These are phyloP conservation scores for Phytophthora pistaciae DNA, from an alignment of 352 stramenopile genomes.

Conservation along the genomic window DNA sequence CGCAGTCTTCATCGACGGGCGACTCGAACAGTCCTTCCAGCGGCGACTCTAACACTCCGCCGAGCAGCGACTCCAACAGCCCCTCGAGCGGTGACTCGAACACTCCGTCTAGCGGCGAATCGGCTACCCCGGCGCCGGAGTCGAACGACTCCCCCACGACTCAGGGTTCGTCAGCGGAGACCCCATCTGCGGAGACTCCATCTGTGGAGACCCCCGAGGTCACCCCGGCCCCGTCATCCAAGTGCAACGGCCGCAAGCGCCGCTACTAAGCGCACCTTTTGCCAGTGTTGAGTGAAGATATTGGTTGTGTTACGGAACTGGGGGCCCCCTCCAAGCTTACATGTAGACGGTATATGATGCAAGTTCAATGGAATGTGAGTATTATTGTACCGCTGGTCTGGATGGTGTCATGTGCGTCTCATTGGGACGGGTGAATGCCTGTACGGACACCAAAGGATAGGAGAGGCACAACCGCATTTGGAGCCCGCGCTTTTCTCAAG, in stretches of 20 bases:
- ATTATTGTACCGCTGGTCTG: conserved; percentile 1
- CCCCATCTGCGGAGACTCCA: conserved; percentile 24
- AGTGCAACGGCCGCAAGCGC: conserved; percentile 34
- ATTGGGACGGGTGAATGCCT: neutral
- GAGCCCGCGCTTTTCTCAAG: no score
- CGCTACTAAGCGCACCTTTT: conserved; percentile 24
- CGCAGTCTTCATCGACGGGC: conserved; percentile 15
- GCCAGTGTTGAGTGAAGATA: conserved; percentile 29
- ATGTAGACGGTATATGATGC: conserved; percentile 29
- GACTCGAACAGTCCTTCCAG: conserved; percentile 24
- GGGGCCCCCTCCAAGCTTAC: no score
- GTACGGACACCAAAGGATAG: neutral
- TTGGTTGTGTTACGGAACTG: no score
- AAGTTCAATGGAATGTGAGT: conserved; percentile 38
- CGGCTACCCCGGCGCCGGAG: conserved; percentile 10
- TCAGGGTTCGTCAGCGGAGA: conserved; percentile 17
- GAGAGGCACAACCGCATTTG: no score
- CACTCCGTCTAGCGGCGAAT: conserved; percentile 13
- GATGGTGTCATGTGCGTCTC: neutral
- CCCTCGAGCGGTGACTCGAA: conserved; percentile 16
- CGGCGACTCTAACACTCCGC: conserved; percentile 13
- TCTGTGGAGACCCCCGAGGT: conserved; percentile 22
- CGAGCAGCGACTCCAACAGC: conserved; percentile 13
- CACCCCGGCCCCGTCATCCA: conserved; percentile 33
- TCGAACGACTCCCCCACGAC: conserved; percentile 11